phyloP scores from a whole-genome alignment of 1,284 basidiomycete species.

The Meira miltonrushii region DNA sequence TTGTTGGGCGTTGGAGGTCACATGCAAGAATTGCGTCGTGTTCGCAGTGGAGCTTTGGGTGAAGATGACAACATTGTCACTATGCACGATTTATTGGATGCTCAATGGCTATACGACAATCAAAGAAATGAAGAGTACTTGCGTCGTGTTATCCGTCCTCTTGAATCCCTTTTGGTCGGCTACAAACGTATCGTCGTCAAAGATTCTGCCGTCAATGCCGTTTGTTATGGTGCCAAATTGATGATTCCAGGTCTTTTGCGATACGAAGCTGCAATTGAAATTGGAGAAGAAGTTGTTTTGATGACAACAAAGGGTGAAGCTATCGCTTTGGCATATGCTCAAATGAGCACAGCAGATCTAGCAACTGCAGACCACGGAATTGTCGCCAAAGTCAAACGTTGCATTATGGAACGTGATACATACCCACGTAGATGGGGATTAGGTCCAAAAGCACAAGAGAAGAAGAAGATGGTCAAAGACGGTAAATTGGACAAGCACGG shows the following conservation, averaged over 20 bases:
- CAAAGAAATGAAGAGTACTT: constrained; percentile 98
- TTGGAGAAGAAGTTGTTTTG: constrained; percentile 94
- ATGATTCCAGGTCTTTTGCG: constrained; percentile 98
- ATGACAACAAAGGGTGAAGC: constrained; percentile 99
- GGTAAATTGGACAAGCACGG: constrained; percentile 96
- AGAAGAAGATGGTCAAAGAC: constrained; percentile 75
- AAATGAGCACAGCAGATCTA: constrained; percentile 95
- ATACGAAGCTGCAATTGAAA: constrained; percentile 90
- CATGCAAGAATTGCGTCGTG: constrained; percentile 97
- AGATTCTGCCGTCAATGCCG: constrained; percentile 97
- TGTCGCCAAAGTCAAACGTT: constrained; percentile 97
- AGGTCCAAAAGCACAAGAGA: constrained; percentile 89
- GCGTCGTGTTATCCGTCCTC: constrained; percentile 84
- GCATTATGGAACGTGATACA: constrained; percentile 97
- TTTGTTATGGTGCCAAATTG: constrained; percentile 98
- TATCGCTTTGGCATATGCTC: constrained; percentile 75
- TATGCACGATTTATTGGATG: constrained; percentile 99
- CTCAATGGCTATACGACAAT: constrained; percentile 98
- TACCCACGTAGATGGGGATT: constrained; percentile 98
- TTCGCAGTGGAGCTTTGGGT: constrained; percentile 88
- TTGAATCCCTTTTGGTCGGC: constrained; percentile 87
- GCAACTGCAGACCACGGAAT: constrained; percentile 98
- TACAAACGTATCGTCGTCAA: constrained; percentile 99
- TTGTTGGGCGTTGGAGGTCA: constrained; percentile 94
- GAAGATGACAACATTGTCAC: constrained; percentile 98